Conservation (phyloP, 2,329 filamentous ascomycete genomes). For the Aspergillus ibericus region DNA sequence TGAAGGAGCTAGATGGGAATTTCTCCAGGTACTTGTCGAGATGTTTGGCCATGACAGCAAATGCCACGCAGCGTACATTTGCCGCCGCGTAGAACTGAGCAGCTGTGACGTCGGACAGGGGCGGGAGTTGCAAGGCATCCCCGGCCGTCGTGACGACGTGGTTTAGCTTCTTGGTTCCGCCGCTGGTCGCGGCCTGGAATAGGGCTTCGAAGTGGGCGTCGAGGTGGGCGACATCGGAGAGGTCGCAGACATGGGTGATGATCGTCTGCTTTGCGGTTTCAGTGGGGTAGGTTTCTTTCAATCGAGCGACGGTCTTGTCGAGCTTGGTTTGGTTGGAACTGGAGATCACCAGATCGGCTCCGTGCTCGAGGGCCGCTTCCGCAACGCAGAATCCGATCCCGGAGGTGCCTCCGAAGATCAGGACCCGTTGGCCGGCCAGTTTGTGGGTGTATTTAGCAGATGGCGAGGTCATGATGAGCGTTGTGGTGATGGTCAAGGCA, state of each 20-base stretch:
- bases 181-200: conserved; percentile 38
- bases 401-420: conserved; percentile 54
- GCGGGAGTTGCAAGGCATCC: conserved; percentile 27
- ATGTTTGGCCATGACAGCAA: conserved; percentile 42
- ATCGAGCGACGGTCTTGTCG: conserved; percentile 37
- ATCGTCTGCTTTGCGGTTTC: conserved; percentile 42
- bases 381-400: conserved; percentile 55
- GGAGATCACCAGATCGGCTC: conserved; percentile 49
- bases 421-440: conserved; percentile 29
- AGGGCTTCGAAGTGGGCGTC: conserved; percentile 46
- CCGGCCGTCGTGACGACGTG: conserved; percentile 56
- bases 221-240: conserved; percentile 41
- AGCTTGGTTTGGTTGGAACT: conserved; percentile 45
- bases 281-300: conserved; percentile 30
- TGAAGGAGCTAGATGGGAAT: conserved; percentile 33
- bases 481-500: no score
- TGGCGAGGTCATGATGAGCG: no score
- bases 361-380: conserved; percentile 51
- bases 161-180: conserved; percentile 37
- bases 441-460: neutral
- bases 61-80: conserved; percentile 35
- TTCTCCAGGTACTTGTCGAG: conserved; percentile 36
- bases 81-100: conserved; percentile 19
- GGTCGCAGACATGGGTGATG: conserved; percentile 45
- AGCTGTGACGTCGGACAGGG: conserved; percentile 29